phyloP scores from a whole-genome alignment of 805 yeast species.

The Kluyveromyces starmeri region DNA sequence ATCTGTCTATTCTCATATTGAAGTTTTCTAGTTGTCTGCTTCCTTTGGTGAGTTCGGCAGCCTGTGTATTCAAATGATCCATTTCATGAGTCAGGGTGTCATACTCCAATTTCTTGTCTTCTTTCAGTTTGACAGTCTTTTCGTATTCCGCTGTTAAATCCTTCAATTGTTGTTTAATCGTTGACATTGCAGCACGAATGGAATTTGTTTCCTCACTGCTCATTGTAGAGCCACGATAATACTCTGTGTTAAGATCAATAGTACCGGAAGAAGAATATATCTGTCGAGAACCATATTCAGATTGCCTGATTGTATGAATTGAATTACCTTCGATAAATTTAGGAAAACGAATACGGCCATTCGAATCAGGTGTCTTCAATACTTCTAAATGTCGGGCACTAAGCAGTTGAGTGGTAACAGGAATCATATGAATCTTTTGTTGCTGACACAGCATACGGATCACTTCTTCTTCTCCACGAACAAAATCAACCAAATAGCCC shows the following conservation, averaged over 20 bases:
- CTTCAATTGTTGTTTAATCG: constrained; percentile 8
- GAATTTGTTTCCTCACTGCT: constrained; percentile 18
- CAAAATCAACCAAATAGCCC: constrained; percentile 62
- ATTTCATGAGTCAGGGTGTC: not conserved
- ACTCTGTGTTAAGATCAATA: constrained; percentile 13
- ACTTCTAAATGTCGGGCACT: constrained; percentile 32
- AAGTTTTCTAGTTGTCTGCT: constrained; percentile 5
- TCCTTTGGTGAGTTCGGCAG: not conserved
- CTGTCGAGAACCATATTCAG: constrained; percentile 58
- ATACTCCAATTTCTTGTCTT: not conserved
- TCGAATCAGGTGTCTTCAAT: constrained; percentile 29
- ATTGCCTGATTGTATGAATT: constrained; percentile 41
- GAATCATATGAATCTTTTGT: constrained; percentile 45
- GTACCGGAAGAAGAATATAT: constrained; percentile 28
- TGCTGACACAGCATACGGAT: constrained; percentile 59
- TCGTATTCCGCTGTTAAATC: constrained; percentile 11
- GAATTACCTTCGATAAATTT: constrained; percentile 55
- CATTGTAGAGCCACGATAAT: constrained; percentile 19
- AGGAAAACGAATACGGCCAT: constrained; percentile 39
- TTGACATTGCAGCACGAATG: constrained; percentile 12
- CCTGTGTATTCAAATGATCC: not conserved
- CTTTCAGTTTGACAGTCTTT: constrained; percentile 3
- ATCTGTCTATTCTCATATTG: not conserved
- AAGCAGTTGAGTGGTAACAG: constrained; percentile 47
- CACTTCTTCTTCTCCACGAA: constrained; percentile 67